Conservation (phyloP, 1,139 yeast species). For the Hemisphaericaspora xylofermentans region DNA sequence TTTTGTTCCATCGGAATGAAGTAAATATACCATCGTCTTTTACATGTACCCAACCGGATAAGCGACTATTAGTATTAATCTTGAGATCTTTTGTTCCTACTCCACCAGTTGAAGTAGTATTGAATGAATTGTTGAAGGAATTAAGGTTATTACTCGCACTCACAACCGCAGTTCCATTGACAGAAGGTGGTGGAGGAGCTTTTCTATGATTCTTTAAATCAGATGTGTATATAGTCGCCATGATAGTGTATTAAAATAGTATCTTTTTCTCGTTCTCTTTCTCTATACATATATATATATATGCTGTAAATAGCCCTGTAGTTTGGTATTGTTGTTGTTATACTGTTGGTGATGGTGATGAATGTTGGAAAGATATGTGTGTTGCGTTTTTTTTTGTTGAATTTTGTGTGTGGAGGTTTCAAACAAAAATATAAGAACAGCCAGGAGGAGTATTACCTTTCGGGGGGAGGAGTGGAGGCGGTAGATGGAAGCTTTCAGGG, state of each 20-base stretch:
- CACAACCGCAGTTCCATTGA: no score
- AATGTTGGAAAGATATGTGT: background rate
- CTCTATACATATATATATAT: background rate
- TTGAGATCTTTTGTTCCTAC: slow-evolving; percentile 20
- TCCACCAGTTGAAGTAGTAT: slow-evolving; percentile 8
- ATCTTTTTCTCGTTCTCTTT: no score
- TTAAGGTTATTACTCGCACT: background rate
- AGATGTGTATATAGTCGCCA: slow-evolving; percentile 51
- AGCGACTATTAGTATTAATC: slow-evolving; percentile 32
- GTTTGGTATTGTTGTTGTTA: background rate
- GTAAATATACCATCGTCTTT: slow-evolving; percentile 85
- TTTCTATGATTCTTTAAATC: slow-evolving; percentile 45
- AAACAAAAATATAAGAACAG: no score
- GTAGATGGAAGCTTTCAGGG: no score
- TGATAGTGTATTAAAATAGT: slow-evolving; percentile 14
- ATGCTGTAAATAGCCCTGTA: no score
- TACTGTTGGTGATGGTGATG: background rate
- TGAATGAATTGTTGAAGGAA: background rate
- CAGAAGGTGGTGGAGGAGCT: slow-evolving; percentile 47
- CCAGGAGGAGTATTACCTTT: no score
- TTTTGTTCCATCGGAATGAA: slow-evolving; percentile 88
- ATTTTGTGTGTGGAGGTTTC: no score
- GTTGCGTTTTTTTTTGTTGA: background rate
- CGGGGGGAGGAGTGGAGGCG: no score
- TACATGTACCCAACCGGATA: slow-evolving; percentile 82